Evolutionary conservation across 352 stramenopile species (phyloP), one percentile per base, ranked within the genome.

Genomic region (Phytophthora podocarpi): DNA sequence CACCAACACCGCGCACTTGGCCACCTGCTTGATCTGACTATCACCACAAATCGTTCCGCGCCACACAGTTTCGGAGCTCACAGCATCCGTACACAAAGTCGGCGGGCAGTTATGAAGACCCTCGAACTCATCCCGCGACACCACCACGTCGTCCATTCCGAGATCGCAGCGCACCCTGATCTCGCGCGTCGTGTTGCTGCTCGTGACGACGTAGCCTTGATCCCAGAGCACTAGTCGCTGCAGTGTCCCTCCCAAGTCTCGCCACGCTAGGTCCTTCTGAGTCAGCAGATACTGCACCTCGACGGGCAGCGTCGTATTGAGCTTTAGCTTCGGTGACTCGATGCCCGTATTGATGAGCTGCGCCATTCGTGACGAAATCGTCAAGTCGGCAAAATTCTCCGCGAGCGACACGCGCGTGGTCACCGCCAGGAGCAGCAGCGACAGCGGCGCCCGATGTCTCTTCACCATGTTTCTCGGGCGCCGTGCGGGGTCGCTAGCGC

Each of bases 171-270:
- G 60, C 8, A 74, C 66, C 15, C 21, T 41, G 35, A 74, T 24
- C 31, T 67, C 54, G 9, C 60, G 66, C 13, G 56, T 67, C 5
- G 59, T 80, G 30, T 62, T 61, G 21, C 28, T 57, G n/a, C 41
- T 58, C 13, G 65, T 74, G 49, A 72, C 40, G 6, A 87, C 57
- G 37, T 72, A 82, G 9, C 77, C 76, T 4, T 68, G 48, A 46
- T 87, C 74, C 75, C 76, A 87, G n/a, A 87, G 77, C 30, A 87
- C 61, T 8, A 87, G 45, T 11, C 72, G 76, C 58, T 89, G 80
- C 41, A 85, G 27, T 12, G 67, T 85, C 12, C 75, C 73, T 15
- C 70, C 64, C 15, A 87, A 55, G 7, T 76, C 60, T 47, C 35
- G 32, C 76, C 78, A 85, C 10, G 28, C 18, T n/a, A 85, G 20